Base-by-base conservation (phyloP, 176 grass and related monocot species). In the Cocos nucifera region DNA sequence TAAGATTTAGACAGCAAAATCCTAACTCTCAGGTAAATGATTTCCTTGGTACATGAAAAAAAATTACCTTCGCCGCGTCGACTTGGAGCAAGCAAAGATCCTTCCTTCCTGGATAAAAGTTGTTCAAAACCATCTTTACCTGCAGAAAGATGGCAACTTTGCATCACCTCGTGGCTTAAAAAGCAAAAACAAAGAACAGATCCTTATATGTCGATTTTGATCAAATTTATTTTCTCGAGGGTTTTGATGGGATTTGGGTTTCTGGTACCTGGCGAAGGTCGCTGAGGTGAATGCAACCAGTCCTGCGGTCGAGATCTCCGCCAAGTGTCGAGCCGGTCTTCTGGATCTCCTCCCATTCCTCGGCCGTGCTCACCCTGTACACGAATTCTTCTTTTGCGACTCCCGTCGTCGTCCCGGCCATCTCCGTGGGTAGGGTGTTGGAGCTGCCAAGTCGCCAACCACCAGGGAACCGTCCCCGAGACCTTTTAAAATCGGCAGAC, bases 221-320 rank as follows among this genome's bases (percentile, higher is more conserved):
- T 44, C 9, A 44, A 12, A 12, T 44, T 12, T 12, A 12, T 44
- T 12, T 12, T 44, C 35, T 39, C 35, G 9, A 39, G 35, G 35
- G 6, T 44, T 44, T 44, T 44, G 35, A 12, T 44, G 35, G 10
- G 7, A 44, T 44, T 44, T 44, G 35, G 35, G 35, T 4, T 2
- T n/a, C 5, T 4, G 17, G 50, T 69, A 86, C 86, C 82, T 89
- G 86, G 65, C 49, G 10, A 58, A 86, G 76, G 19, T 89, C 62
- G 56, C 90, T 89, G 59, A 95, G 82, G 67, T 95, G 86, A 75
- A 95, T 76, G n/a, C 77, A 89, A 14, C 77, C 63, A 25, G 90
- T 79, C 25, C 54, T 73, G 59, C 79, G 70, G 63, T 89, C 85
- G 70, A 95, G 79, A 53, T 83, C 63, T 52, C 79, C 63, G 10